These are phyloP conservation scores for Neurospora intermedia DNA, from an alignment of 495 filamentous ascomycete species.

Conservation along the genomic window DNA sequence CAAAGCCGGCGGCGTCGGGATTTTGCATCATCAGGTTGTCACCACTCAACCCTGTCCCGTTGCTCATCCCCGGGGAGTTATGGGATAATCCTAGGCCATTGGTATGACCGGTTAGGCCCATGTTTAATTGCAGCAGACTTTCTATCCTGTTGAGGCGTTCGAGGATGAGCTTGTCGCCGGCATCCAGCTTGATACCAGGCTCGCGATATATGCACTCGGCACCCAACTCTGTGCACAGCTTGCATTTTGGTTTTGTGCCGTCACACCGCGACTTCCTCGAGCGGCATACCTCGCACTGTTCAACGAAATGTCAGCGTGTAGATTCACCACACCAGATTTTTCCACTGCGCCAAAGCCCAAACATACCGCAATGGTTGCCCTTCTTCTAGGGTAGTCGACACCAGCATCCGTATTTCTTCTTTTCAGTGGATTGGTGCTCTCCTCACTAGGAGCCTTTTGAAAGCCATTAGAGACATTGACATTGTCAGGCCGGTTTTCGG, in stretches of 20 bases:
- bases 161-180: conserved; percentile 74
- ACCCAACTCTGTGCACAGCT: conserved; percentile 70
- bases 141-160: conserved; percentile 69
- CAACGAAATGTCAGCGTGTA: conserved; percentile 18
- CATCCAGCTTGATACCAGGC: conserved; percentile 78
- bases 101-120: conserved; percentile 34
- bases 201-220: conserved; percentile 78
- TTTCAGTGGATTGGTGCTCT: conserved; percentile 46
- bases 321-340: background rate
- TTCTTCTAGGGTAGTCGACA: conserved; percentile 56
- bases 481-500: conserved; percentile 30
- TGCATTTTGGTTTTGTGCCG: conserved; percentile 72
- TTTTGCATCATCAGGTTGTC: conserved; percentile 47
- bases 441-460: conserved; percentile 37
- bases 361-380: conserved; percentile 64
- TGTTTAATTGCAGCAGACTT: conserved; percentile 58
- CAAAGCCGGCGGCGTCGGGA: conserved; percentile 25
- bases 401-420: conserved; percentile 56
- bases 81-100: conserved; percentile 34
- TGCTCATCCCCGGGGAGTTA: conserved; percentile 61
- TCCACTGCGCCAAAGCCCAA: background rate
- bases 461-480: conserved; percentile 28
- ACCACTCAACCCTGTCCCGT: conserved; percentile 52
- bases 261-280: conserved; percentile 76
- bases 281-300: conserved; percentile 73